Evolutionary conservation across 129 eudicot genomes (phyloP).

Genomic region (Dittrichia graveolens): DNA sequence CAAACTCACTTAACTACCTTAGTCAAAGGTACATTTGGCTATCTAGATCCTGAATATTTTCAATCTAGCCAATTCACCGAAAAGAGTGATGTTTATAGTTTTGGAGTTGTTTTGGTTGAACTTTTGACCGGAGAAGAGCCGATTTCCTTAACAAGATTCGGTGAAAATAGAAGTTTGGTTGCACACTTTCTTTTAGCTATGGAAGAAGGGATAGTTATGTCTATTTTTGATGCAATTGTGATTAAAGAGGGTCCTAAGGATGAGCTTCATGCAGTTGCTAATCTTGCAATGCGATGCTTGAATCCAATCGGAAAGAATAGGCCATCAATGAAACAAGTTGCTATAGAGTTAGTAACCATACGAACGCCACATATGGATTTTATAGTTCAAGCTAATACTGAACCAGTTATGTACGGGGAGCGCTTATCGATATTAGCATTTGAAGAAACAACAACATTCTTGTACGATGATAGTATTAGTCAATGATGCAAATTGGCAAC

Average conservation of each 20-base stretch:
- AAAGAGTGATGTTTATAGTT: conserved; percentile 33
- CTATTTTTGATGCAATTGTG: conserved; percentile 21
- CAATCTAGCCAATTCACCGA: conserved; percentile 28
- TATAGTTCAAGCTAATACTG: background rate
- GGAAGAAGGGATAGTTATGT: conserved; percentile 18
- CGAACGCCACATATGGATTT: background rate
- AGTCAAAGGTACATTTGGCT: conserved; percentile 30
- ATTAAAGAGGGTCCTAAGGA: background rate
- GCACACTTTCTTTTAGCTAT: conserved; percentile 13
- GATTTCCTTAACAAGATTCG: conserved; percentile 10
- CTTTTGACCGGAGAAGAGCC: conserved; percentile 27
- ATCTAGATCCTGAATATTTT: conserved; percentile 30
- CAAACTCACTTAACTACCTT: conserved; percentile 27
- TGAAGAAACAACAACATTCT: too few relatives aligned
- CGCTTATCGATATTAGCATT: too few relatives aligned
- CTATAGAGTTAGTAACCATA: conserved; percentile 14
- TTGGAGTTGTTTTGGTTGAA: conserved; percentile 33
- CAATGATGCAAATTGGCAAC: too few relatives aligned
- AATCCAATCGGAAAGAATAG: conserved; percentile 21
- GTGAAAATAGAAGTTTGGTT: conserved; percentile 8
- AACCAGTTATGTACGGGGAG: background rate
- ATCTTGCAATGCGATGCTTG: conserved; percentile 27
- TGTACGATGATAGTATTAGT: too few relatives aligned
- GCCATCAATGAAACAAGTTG: conserved; percentile 34
- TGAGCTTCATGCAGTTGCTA: conserved; percentile 15